A percentile compares a stretch with the other conserved stretches of the same genome.
Evolutionary conservation across 2,329 filamentous ascomycete species (phyloP).

Genomic region (Colletotrichum sp.): DNA sequence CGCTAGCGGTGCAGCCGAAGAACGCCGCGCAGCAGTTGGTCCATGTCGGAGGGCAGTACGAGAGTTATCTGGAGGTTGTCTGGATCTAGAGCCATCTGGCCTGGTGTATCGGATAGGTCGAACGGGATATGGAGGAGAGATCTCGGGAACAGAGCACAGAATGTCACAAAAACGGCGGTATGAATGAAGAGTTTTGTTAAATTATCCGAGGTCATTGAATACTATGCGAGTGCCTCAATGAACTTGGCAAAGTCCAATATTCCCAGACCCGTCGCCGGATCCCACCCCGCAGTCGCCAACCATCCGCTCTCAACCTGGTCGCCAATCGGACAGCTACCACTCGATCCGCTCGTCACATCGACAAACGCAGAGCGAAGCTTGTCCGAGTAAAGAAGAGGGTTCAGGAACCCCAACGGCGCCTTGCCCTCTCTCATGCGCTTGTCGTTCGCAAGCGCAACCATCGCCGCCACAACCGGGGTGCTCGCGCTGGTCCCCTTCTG

Average conservation of each 20-base stretch:
- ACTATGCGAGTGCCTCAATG: not conserved
- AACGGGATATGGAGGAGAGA: too few relatives aligned
- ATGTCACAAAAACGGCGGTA: not conserved
- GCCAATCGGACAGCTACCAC: not conserved
- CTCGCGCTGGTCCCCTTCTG: conserved; percentile 38
- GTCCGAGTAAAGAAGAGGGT: conserved; percentile 42
- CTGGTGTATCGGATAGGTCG: fast-evolving
- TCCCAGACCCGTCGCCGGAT: not conserved
- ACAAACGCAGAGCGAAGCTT: not conserved
- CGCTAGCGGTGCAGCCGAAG: not conserved
- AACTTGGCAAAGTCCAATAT: conserved; percentile 1
- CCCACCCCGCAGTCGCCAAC: not conserved
- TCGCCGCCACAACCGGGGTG: conserved; percentile 43
- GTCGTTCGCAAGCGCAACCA: conserved; percentile 49
- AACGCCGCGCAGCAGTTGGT: not conserved
- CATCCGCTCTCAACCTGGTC: not conserved
- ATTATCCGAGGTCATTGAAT: not conserved
- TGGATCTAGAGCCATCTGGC: not conserved
- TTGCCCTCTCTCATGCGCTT: conserved; percentile 39
- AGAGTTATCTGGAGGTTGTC: not conserved
- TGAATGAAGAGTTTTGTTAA: not conserved
- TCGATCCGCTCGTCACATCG: not conserved
- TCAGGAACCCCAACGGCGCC: conserved; percentile 47
- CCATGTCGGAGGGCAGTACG: not conserved
- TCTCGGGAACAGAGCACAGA: not conserved